phyloP scores from a whole-genome alignment of 441 rosid genomes.

The Geranium incanum region DNA sequence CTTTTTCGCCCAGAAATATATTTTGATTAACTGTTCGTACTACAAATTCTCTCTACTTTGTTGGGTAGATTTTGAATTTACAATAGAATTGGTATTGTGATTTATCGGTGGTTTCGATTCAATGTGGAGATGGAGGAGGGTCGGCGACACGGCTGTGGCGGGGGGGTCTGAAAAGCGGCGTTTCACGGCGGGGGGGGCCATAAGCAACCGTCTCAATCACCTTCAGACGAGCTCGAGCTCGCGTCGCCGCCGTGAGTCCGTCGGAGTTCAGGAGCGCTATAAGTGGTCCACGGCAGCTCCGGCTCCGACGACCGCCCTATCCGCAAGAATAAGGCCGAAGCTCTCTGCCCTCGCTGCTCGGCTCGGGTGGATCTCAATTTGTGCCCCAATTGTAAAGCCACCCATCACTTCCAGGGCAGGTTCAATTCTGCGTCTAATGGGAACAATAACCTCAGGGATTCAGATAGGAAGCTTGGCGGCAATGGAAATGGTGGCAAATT shows the following conservation, averaged over 20 bases:
- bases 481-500: conserved; percentile 24
- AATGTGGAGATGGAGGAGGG: conserved; percentile 62
- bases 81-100: no score
- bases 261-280: conserved; percentile 52
- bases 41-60: no score
- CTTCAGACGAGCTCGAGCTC: conserved; percentile 25
- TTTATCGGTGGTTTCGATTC: no score
- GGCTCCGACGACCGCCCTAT: conserved; percentile 23
- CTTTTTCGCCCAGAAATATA: no score
- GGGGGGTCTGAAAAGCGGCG: neutral
- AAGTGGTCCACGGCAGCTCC: conserved; percentile 56
- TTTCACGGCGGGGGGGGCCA: conserved; percentile 7
- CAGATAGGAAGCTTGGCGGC: conserved; percentile 4
- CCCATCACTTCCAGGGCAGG: conserved; percentile 77
- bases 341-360: conserved; percentile 82
- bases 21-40: no score
- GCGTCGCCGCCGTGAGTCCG: conserved; percentile 35
- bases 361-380: conserved; percentile 76
- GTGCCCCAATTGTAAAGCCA: conserved; percentile 85
- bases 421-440: conserved; percentile 25
- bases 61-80: no score
- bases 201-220: conserved; percentile 34
- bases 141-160: conserved; percentile 30
- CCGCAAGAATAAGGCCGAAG: conserved; percentile 72
- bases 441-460: neutral